Base-by-base conservation (phyloP, 2,329 filamentous ascomycete genomes). In the Colletotrichum chrysophilum region DNA sequence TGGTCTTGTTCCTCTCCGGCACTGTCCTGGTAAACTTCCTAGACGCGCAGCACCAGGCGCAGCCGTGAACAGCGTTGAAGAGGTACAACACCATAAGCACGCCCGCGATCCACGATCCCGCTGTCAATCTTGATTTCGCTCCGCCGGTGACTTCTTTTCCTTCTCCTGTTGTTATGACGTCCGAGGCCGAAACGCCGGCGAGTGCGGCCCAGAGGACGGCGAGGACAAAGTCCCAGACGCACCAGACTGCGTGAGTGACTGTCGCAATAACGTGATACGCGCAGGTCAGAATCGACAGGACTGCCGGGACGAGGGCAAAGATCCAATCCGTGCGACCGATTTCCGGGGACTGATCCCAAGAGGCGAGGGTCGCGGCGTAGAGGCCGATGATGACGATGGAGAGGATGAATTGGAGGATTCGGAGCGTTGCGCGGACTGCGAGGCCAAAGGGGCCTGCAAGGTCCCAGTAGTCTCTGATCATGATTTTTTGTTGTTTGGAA, bases 171-270 rank as follows among this genome's bases (percentile, higher is more conserved):
- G 26, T 18, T 5, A 48, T 48, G 7, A 71, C 14, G 5, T 48
- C 24, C 18, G 67, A 18, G 8, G 55, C 65, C 4, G 72, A 76
- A 4, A 64, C 18, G 16, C 75, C 75, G 24, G 61, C 66, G 26
- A 76, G 66, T 13, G 75, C 75, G 36, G 71, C 75, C 75, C 75
- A 75, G 62, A 76, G 64, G 14, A 75, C 34, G 21, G 71, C 71
- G 24, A 75, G 55, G 4, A 62, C 34, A 10, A 70, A 75, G 61
- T 76, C 71, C 75, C 66, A 76, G 5, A 71, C 65, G 28, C 66
- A 74, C 75, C 66, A 76, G 6, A 66, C 75, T 18, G 71, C 71
- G 56, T 70, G 75, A 0, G 71, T 76, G 2, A 71, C 71, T 5
- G 75, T 76, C 18, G 64, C 72, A 10, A 76, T 61, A 30, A 55